These are phyloP conservation scores for Grosmannia clavigera DNA, from an alignment of 2,329 filamentous ascomycete species.

Conservation along the genomic window DNA sequence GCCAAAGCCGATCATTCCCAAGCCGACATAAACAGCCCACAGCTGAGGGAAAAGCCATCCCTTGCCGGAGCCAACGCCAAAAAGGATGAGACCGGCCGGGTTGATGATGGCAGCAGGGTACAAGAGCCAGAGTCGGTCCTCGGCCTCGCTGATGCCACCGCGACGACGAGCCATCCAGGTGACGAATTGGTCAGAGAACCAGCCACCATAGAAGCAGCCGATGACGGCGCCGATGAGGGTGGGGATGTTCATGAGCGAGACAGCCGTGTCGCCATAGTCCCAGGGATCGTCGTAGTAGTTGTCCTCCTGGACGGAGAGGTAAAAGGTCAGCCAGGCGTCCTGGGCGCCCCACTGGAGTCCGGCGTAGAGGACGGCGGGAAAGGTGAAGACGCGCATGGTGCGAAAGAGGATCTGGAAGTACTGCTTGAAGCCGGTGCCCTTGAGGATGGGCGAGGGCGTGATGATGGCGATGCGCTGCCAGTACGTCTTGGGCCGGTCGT, in stretches of 20 bases:
- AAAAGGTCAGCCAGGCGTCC: constrained; percentile 5
- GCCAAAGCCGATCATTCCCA: constrained; percentile 2
- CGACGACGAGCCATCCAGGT: constrained; percentile 1
- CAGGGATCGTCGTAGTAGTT: constrained; percentile 5
- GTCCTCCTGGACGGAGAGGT: constrained; percentile 3
- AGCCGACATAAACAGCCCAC: constrained; percentile 1
- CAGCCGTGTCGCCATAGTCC: constrained; percentile 4
- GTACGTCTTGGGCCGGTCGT: constrained; percentile 3
- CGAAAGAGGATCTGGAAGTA: constrained; percentile 4
- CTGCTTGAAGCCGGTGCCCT: constrained; percentile 3
- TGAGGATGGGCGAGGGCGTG: constrained; percentile 3
- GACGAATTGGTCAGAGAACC: constrained; percentile 2
- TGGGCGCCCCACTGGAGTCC: constrained; percentile 5
- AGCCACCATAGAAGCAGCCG: constrained; percentile 2
- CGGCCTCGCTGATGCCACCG: constrained; percentile 3
- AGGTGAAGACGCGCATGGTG: constrained; percentile 2
- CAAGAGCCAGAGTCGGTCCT: constrained; percentile 4
- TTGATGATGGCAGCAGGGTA: constrained; percentile 1
- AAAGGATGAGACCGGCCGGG: constrained; percentile 2
- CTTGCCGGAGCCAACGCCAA: constrained; percentile 2
- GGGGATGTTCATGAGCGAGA: constrained; percentile 5
- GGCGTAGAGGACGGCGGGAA: constrained; percentile 3
- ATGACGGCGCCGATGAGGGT: constrained; percentile 4
- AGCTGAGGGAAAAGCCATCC: constrained; percentile 1
- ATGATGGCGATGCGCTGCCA: constrained; percentile 4